A percentile compares a stretch with the other conserved stretches of the same genome.
Conservation (phyloP, 257 asterid genomes). For the Penstemon newberryi region DNA sequence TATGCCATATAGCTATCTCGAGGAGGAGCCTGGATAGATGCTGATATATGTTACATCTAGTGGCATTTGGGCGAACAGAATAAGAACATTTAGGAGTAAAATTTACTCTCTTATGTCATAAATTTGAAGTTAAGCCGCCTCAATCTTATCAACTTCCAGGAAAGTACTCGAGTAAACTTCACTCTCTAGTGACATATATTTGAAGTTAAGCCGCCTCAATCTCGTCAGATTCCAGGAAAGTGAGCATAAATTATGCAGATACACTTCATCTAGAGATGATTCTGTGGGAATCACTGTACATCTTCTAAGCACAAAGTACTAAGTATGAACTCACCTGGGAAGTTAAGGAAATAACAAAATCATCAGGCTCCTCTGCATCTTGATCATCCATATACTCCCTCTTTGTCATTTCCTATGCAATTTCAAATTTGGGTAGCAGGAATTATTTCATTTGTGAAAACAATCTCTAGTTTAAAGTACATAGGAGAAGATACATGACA, state of each 20-base stretch:
- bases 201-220: too few species aligned
- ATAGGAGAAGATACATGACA: slow-evolving; percentile 16
- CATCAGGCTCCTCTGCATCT: slow-evolving; percentile 99
- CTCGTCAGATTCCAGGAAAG: too few species aligned
- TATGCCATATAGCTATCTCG: neutral
- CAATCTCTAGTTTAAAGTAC: slow-evolving; percentile 25
- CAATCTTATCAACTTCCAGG: too few species aligned
- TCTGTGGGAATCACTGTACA: slow-evolving; percentile 14
- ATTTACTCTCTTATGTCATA: too few species aligned
- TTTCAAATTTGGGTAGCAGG: slow-evolving; percentile 32
- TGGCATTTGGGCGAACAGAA: too few species aligned
- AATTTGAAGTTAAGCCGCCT: too few species aligned
- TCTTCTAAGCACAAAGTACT: slow-evolving; percentile 13
- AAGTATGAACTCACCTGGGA: slow-evolving; percentile 65
- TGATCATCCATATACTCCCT: slow-evolving; percentile 91
- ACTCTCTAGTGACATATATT: too few species aligned
- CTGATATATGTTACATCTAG: too few species aligned
- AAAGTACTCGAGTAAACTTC: too few species aligned
- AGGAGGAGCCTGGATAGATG: too few species aligned
- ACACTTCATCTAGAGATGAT: slow-evolving; percentile 5
- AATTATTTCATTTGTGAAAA: slow-evolving; percentile 25
- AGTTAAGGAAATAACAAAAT: slow-evolving; percentile 82
- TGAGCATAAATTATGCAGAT: neutral
- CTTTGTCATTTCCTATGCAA: slow-evolving; percentile 78
- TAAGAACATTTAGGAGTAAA: too few species aligned